Base-by-base conservation (phyloP, 2,329 filamentous ascomycete species). In the Sarocladium oryzae region DNA sequence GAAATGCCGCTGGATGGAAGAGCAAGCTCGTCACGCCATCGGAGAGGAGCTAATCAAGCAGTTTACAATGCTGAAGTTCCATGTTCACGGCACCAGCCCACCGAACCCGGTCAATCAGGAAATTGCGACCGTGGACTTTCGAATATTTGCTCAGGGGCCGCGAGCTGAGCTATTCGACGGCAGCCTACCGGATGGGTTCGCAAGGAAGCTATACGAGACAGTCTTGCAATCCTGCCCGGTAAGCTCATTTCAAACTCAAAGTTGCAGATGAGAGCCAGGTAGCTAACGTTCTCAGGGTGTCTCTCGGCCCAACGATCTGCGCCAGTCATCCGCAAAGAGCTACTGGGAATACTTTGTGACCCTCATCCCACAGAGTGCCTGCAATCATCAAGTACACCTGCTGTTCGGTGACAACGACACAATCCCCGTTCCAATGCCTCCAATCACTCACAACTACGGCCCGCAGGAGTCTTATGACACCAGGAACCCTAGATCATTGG, bases 81-180 rank as follows among this genome's bases (percentile, higher is more conserved):
- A 63, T 16, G 61, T 57, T 11, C 63, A 65, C 49, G 64, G 62
- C 5, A 54, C 58, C 5, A 24, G 24, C 23, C 52, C 55, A 8
- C 32, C 49, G 6, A 49, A 66, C 36, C 60, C 63, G 0, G 43
- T 48, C 0, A 65, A 60, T 0, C 70, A 75, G 51, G 58, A 60
- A 6, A 55, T 62, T 3, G 68, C 67, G 50, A 74, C 71, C 0
- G 69, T 68, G 1, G 68, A 69, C 49, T 60, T 73, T 9, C 65
- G 71, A 1, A 60, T 73, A 11, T 72, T 73, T 30, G 62, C 67
- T 2, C 66, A 69, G 53, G 64, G 43, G 3, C 43, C 43, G 4
- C 43, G 43, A 3, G 43, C 43, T 7, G 43, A 48, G 16, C 43
- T 48, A 8, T 51, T 51, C 35, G 49, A 51, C 15, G 49, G 49